Conservation (phyloP, 495 filamentous ascomycete species). For the Aspergillus baeticus region DNA sequence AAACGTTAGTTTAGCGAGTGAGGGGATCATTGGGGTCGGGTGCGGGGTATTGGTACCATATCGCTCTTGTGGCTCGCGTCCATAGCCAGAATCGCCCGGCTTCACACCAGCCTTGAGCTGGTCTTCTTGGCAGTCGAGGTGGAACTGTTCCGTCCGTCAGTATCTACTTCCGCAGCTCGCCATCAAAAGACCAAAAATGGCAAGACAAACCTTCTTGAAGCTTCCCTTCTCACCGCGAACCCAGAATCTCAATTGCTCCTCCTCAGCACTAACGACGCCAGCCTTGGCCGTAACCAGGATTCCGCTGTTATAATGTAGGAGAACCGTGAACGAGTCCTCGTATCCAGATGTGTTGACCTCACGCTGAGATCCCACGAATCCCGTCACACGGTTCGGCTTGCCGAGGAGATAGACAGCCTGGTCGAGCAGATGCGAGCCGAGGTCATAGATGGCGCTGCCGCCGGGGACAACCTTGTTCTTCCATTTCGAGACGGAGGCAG, state of each 20-base stretch:
- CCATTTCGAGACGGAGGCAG: constrained; percentile 57
- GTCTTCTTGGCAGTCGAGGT: constrained; percentile 80
- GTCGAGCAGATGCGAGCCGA: constrained; percentile 82
- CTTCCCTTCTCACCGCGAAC: constrained; percentile 77
- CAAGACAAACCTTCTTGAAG: constrained; percentile 62
- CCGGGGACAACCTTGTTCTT: constrained; percentile 68
- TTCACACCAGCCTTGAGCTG: constrained; percentile 69
- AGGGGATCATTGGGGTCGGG: not conserved
- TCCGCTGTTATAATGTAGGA: constrained; percentile 63
- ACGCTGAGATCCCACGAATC: constrained; percentile 65
- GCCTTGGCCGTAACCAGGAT: constrained; percentile 67
- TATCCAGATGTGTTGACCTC: constrained; percentile 51
- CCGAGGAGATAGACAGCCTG: constrained; percentile 81
- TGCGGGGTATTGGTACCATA: constrained; percentile 37
- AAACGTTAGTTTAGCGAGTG: not conserved
- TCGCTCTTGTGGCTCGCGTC: constrained; percentile 57
- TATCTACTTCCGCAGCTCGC: not conserved
- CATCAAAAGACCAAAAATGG: not conserved
- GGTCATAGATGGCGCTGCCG: constrained; percentile 74
- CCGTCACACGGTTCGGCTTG: constrained; percentile 66
- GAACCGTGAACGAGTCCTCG: constrained; percentile 67
- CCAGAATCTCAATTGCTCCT: constrained; percentile 74
- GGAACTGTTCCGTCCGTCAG: constrained; percentile 35
- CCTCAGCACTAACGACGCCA: constrained; percentile 67
- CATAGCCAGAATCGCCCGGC: constrained; percentile 65